Evolutionary conservation across 2,329 filamentous ascomycete genomes (phyloP), one percentile per base, ranked within the genome.

Genomic region (Fusarium sp.): DNA sequence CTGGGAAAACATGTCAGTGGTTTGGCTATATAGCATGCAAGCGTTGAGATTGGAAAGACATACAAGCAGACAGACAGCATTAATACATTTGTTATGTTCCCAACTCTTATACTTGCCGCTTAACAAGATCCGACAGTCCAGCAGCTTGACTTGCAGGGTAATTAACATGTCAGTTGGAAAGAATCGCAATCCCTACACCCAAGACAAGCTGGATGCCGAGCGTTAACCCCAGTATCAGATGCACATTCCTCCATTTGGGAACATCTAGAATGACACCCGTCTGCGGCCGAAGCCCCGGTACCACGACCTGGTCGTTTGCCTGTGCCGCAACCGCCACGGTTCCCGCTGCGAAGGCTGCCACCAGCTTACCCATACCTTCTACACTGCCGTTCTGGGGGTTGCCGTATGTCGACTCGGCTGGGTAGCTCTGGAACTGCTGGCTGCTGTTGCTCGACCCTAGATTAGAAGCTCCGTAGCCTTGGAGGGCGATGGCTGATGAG

Each of bases 341-440:
- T 3, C 84, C 84, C 0, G 82, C 75, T 4, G 82, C 77, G 61
- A 84, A 87, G 1, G 79, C 71, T 1, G 82, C 76, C 18, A 86
- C 78, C 7, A 79, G 61, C 10, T 75, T 76, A 5, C 82, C 86
- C 77, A 89, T 84, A 0, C 62, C 64, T 0, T 76, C 33, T 0
- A 52, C 45, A 27, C 75, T 70, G 2, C 86, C 86, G 14, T 78
- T 64, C 14, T 75, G 62, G 4, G 81, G 77, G 0, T 47, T 40
- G 2, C 86, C 86, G 60, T 82, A 86, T 6, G 79, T 67, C 2
- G 82, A 82, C 60, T 85, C 83, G 29, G 81, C 78, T 0, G 86
- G 85, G 60, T 87, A 87, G 11, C 81, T 82, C 71, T 86, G 84
- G 16, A 74, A 74, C 35, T 74, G 73, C 33, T 59, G 66, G 50